A percentile compares a stretch with the other conserved stretches of the same genome.
Evolutionary conservation across 1,284 basidiomycete genomes (phyloP).

Genomic region (Fomitopsis pinicola): DNA sequence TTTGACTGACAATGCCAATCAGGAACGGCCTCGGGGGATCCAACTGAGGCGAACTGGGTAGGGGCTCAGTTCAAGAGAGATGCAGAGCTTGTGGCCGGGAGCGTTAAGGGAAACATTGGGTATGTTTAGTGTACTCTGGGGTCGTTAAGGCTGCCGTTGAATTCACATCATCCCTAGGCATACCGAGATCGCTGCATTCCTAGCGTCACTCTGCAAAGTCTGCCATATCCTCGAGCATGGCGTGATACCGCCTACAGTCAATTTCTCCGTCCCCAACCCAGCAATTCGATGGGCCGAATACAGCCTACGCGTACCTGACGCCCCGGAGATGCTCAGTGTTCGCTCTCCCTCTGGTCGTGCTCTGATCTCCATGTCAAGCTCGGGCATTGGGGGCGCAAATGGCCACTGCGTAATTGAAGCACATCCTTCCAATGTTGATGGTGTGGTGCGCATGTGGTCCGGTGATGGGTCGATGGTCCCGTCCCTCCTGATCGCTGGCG

Average conservation of each 20-base stretch:
- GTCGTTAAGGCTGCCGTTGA: conserved; percentile 30
- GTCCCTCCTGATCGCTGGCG: conserved; percentile 31
- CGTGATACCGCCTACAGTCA: conserved; percentile 37
- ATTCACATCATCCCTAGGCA: conserved; percentile 36
- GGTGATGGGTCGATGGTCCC: conserved; percentile 7
- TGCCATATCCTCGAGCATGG: conserved; percentile 32
- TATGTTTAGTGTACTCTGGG: conserved; percentile 13
- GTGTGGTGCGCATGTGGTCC: neutral
- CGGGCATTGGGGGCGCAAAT: conserved; percentile 41
- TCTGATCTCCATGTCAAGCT: conserved; percentile 37
- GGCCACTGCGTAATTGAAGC: conserved; percentile 36
- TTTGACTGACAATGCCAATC: neutral
- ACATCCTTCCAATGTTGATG: conserved; percentile 15
- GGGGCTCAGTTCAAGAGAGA: conserved; percentile 32
- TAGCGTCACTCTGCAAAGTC: conserved; percentile 40
- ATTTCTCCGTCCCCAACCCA: conserved; percentile 32
- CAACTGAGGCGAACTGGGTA: conserved; percentile 45
- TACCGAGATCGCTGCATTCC: conserved; percentile 37
- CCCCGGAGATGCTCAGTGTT: conserved; percentile 21
- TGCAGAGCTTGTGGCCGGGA: conserved; percentile 33
- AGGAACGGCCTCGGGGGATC: conserved; percentile 47
- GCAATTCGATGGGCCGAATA: conserved; percentile 35
- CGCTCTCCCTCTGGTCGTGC: conserved; percentile 20
- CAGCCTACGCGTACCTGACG: conserved; percentile 22
- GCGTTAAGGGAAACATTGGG: conserved; percentile 47